These are phyloP conservation scores for Cymodocea nodosa DNA, from an alignment of 116 monocot genomes.

Conservation along the genomic window DNA sequence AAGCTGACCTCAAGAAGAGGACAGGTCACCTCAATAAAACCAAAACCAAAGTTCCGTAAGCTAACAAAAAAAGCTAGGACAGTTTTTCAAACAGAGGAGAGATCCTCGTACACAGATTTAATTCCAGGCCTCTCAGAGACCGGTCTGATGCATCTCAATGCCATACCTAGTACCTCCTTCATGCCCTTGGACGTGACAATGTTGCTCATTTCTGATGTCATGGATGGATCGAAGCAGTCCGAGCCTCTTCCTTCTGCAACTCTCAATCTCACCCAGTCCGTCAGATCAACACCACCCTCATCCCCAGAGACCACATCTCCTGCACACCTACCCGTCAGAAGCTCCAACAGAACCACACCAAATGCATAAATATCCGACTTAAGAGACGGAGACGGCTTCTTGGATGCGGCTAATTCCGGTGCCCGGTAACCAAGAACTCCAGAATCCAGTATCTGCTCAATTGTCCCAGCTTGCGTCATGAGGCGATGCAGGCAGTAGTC, in stretches of 20 bases:
- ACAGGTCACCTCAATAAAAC: too few relatives aligned
- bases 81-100: constrained; percentile 60
- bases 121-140: constrained; percentile 79
- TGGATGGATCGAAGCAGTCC: constrained; percentile 64
- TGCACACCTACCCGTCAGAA: constrained; percentile 77
- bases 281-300: constrained; percentile 70
- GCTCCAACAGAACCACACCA: constrained; percentile 75
- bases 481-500: constrained; percentile 95
- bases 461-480: constrained; percentile 70
- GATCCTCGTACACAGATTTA: constrained; percentile 91
- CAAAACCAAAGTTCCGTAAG: neutral
- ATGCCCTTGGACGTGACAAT: constrained; percentile 27
- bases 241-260: constrained; percentile 75
- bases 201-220: constrained; percentile 35
- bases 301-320: constrained; percentile 73
- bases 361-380: constrained; percentile 86
- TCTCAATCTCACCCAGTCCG: constrained; percentile 76
- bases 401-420: constrained; percentile 62
- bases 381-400: constrained; percentile 75
- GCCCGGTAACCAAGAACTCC: constrained; percentile 82
- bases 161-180: constrained; percentile 82
- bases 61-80: neutral
- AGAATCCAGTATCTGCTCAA: constrained; percentile 64
- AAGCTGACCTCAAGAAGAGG: constrained; percentile 1
- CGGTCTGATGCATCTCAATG: constrained; percentile 82